Evolutionary conservation across 352 stramenopile species (phyloP).

Genomic region (Phytophthora kernoviae): DNA sequence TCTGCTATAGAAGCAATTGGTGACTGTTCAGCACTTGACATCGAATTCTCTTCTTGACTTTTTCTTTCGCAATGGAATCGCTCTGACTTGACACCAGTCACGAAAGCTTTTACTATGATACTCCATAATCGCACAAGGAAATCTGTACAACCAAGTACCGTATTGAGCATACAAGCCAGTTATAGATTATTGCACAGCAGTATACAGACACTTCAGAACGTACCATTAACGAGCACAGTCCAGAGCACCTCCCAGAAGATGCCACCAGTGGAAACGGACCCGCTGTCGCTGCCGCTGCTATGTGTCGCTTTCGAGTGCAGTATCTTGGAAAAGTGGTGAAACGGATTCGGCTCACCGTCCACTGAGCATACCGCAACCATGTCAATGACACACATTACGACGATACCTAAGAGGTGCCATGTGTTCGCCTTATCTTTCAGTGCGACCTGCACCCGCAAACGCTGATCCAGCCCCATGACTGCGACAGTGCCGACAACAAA

Average conservation of each 20-base stretch:
- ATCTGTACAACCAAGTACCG: conserved; percentile 37
- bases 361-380: conserved; percentile 65
- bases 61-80: conserved; percentile 35
- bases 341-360: conserved; percentile 64
- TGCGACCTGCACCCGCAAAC: conserved; percentile 65
- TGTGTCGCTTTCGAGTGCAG: conserved; percentile 33
- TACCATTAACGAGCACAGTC: conserved; percentile 82
- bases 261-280: conserved; percentile 15
- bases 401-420: conserved; percentile 54
- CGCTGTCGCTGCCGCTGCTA: conserved; percentile 22
- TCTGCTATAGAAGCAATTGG: conserved; percentile 3
- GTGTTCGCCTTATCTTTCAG: conserved; percentile 76
- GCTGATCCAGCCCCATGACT: conserved; percentile 76
- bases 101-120: conserved; percentile 60
- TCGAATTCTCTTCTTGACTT: conserved; percentile 7
- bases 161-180: background rate
- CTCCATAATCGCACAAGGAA: conserved; percentile 73
- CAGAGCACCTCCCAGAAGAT: conserved; percentile 74
- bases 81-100: conserved; percentile 54
- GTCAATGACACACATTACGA: conserved; percentile 61
- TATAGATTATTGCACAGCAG: too few species aligned
- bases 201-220: background rate
- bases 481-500: conserved; percentile 68
- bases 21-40: conserved; percentile 6
- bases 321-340: conserved; percentile 52